phyloP scores from a whole-genome alignment of 106 monocot species.

The Allium cepa region DNA sequence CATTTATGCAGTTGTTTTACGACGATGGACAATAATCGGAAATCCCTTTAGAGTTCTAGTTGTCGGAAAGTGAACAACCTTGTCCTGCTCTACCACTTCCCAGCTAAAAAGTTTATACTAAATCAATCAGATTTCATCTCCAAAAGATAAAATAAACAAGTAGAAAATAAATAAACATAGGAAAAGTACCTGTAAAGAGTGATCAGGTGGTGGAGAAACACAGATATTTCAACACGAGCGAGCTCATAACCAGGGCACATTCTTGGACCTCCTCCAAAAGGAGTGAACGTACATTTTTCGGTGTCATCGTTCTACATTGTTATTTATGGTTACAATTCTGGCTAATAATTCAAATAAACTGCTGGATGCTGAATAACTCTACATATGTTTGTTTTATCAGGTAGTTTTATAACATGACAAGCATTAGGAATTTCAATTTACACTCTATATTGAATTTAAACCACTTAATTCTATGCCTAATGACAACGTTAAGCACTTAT shows the following conservation, averaged over 20 bases:
- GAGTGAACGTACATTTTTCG: slow-evolving; percentile 28
- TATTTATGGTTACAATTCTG: not conserved
- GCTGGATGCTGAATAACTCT: not conserved
- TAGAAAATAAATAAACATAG: not conserved
- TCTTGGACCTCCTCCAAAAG: slow-evolving; percentile 82
- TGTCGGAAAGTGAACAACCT: slow-evolving; percentile 81
- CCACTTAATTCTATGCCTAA: too few relatives aligned
- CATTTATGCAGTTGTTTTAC: not conserved
- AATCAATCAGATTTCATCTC: too few relatives aligned
- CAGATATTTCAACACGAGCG: slow-evolving; percentile 66
- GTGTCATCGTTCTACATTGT: slow-evolving; percentile 13
- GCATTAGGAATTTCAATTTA: too few relatives aligned
- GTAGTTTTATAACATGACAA: too few relatives aligned
- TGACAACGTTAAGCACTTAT: too few relatives aligned
- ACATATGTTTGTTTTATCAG: too few relatives aligned
- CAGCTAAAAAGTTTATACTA: slow-evolving; percentile 33
- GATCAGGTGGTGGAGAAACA: slow-evolving; percentile 83
- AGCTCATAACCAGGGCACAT: slow-evolving; percentile 92
- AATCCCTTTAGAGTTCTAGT: slow-evolving; percentile 75
- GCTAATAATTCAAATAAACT: not conserved
- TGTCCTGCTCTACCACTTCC: slow-evolving; percentile 72
- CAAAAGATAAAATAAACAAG: not conserved
- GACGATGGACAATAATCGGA: slow-evolving; percentile 46
- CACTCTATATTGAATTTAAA: too few relatives aligned
- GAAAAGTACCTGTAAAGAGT: slow-evolving; percentile 62